A percentile compares a stretch with the other conserved stretches of the same genome.
These are phyloP conservation scores for Pleodorina starrii DNA, from an alignment of 139 green algal species.

Conservation along the genomic window DNA sequence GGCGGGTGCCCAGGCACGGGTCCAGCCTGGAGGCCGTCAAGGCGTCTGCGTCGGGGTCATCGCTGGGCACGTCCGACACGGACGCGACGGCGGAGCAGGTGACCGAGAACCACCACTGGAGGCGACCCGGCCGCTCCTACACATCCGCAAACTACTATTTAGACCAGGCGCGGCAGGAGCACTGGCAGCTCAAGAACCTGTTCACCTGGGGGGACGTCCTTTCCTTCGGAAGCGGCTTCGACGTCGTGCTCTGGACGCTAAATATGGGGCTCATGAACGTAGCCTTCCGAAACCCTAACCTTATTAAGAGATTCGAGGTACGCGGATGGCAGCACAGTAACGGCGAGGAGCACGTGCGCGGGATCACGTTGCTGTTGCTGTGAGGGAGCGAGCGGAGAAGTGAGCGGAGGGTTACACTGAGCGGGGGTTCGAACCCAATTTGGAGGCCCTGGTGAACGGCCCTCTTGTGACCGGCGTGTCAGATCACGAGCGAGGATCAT, in stretches of 20 bases:
- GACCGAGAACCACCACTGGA: slow-evolving; percentile 19
- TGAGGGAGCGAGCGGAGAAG: no score
- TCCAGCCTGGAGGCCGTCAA: neutral
- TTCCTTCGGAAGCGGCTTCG: neutral
- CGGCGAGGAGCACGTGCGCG: no score
- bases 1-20: neutral
- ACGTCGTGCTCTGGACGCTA: neutral
- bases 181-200: neutral
- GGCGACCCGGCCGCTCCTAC: neutral
- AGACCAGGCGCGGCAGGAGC: neutral
- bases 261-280: neutral
- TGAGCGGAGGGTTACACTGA: no score
- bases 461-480: no score
- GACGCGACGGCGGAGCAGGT: neutral
- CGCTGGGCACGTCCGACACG: neutral
- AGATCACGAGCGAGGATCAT: no score
- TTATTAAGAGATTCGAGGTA: neutral
- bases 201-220: neutral
- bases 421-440: no score
- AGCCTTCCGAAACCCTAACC: neutral
- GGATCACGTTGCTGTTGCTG: no score
- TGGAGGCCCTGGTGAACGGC: no score
- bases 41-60: no score
- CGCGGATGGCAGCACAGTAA: no score
- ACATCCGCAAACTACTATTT: neutral